Evolutionary conservation across 2,329 filamentous ascomycete species (phyloP), one percentile per base, ranked within the genome.

Genomic region (Alternaria postmessia): DNA sequence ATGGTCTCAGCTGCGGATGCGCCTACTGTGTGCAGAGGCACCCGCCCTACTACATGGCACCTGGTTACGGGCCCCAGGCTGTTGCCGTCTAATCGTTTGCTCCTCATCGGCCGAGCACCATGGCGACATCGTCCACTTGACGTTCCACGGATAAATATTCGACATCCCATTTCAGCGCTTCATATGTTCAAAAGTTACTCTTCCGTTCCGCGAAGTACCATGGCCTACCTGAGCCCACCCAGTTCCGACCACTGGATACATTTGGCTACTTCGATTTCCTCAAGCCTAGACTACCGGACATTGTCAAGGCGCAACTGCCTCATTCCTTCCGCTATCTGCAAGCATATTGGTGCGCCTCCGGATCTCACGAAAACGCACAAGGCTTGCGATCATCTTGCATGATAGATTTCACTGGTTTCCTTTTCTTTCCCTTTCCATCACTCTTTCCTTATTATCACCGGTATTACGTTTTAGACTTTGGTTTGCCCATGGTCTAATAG

Each of bases 41-140:
- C 48, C 75, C 75, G 38, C 67, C 75, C 12, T 79, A 79, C 67
- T 76, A 78, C 63, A 78, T 79, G 77, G 70, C 75, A 26, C 69
- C 74, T 47, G 75, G 76, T 26, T 79, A 76, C 54, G 77, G 76
- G 52, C 74, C 77, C 51, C 77, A 79, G 68, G 69, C 77, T 62
- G 77, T 79, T 44, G 71, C 76, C 43, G 77, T 71, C 57, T 72
- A 68, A 64, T 51, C 22, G 14, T 34, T 47, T 56, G 49, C 43
- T 53, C n/a, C 30, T 22, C 24, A 42, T 28, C 11, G 44, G 48
- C 43, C 34, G 43, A 51, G 41, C n/a, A n/a, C 36, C 32, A 47
- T 38, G 18, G 39, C 24, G 38, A 58, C 46, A 48, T 49, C 39
- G 44, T 46, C 52, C 54, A 22, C 43, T 44, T 56, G 43, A 44